Conservation (phyloP, 305 asterid genomes). For the Fraxinus greggii region DNA sequence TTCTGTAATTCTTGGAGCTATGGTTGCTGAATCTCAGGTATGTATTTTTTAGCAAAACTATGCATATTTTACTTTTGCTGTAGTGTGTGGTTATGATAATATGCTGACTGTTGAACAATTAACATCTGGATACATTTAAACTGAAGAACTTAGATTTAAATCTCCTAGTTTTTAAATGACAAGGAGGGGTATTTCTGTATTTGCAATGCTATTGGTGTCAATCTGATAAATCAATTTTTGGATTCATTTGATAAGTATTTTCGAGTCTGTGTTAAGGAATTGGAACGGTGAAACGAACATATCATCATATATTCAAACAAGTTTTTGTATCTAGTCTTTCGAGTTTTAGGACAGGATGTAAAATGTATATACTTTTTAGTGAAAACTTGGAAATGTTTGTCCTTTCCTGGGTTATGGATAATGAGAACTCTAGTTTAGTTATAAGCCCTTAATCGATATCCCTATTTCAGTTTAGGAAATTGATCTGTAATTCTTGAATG, state of each 20-base stretch:
- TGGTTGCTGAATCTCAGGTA: conserved; percentile 67
- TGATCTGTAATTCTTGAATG: not conserved
- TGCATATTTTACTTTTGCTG: not conserved
- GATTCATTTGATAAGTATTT: not conserved
- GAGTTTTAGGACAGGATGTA: not conserved
- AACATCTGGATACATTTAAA: conserved; percentile 19
- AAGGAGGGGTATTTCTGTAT: not conserved
- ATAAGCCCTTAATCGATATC: not conserved
- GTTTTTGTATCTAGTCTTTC: not conserved
- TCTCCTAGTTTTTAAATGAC: not conserved
- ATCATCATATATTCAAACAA: not conserved
- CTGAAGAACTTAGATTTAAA: not conserved
- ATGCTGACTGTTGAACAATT: not conserved
- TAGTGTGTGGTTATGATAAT: not conserved
- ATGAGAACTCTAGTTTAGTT: not conserved
- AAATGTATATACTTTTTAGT: not conserved
- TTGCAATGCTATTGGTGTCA: not conserved
- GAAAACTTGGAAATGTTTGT: not conserved
- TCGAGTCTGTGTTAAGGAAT: not conserved
- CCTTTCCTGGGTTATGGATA: not conserved
- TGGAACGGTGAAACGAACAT: not conserved
- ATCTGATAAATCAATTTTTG: not conserved
- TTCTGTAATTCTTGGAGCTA: conserved; percentile 30
- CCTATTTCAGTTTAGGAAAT: not conserved
- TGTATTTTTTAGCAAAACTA: conserved; percentile 16